These are phyloP conservation scores for Psilocybe cubensis DNA, from an alignment of 768 basidiomycete genomes.

Conservation along the genomic window DNA sequence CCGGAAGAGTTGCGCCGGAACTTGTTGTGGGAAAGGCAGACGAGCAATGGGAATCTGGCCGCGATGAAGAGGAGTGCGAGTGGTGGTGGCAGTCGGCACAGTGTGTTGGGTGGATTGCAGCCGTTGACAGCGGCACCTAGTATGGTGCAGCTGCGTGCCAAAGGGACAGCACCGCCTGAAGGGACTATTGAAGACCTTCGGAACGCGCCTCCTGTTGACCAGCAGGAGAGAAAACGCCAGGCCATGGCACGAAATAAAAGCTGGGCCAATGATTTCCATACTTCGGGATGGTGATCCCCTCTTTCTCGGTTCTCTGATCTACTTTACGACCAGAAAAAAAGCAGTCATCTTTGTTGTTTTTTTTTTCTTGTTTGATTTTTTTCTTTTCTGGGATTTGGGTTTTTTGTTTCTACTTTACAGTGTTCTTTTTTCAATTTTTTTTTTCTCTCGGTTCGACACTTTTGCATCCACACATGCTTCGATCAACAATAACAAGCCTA, in stretches of 20 bases:
- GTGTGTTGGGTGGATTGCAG: constrained; percentile 28
- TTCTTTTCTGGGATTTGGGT: constrained; percentile 10
- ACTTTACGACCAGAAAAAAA: too few species aligned
- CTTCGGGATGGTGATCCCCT: constrained; percentile 58
- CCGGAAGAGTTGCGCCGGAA: constrained; percentile 84
- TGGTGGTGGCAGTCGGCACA: constrained; percentile 26
- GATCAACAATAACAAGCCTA: constrained; percentile 4
- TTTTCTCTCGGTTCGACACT: neutral
- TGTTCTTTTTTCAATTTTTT: neutral
- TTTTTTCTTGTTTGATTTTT: constrained; percentile 7
- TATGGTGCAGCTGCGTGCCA: constrained; percentile 45
- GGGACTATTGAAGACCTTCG: neutral
- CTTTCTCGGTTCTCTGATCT: neutral
- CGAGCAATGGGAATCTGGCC: constrained; percentile 54
- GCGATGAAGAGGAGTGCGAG: constrained; percentile 35
- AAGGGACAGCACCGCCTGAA: constrained; percentile 25
- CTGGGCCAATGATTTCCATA: constrained; percentile 73
- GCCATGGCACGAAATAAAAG: constrained; percentile 65
- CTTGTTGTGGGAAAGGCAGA: constrained; percentile 79
- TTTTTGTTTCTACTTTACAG: neutral
- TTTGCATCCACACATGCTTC: neutral
- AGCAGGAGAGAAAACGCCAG: constrained; percentile 43
- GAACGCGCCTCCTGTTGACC: constrained; percentile 23
- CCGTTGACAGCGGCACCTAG: constrained; percentile 39
- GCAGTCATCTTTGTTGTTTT: neutral